Evolutionary conservation across 1,139 yeast genomes (phyloP), one percentile per base, ranked within the genome.

Genomic region (Blastobotrys buckinghamii): DNA sequence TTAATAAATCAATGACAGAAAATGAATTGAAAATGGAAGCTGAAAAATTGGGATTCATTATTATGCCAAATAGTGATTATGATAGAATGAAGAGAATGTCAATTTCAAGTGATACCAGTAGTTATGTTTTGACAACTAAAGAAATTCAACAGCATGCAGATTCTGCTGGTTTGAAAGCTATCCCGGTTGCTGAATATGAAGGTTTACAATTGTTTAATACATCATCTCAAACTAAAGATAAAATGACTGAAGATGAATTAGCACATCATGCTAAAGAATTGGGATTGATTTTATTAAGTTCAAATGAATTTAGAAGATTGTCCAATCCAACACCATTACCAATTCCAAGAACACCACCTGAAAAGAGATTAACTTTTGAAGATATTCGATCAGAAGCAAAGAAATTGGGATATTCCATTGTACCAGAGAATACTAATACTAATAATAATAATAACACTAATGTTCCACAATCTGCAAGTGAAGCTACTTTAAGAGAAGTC

Each of bases 11-110:
- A 33, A 46, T 24, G 34, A 29, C 34, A 36, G 57, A 53, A 8
- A 22, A n/a, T 12, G 48, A 56, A 17, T 36, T 59, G 37, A 51
- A 51, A 26, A 39, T 42, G 13, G 52, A 50, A 33, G 63, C 62
- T 1, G 53, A 50, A 32, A 47, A 49, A 42, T 58, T 72, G 39
- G 78, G 79, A 1, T 65, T 72, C 63, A 68, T 68, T 2, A 65
- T 72, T 4, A 47, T 77, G 5, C 55, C 64, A 8, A 50, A 53
- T 13, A 60, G 59, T 8, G 73, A 68, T 38, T 58, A 62, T 50
- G 56, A 63, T 22, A 13, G 20, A 15, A 20, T 32, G 36, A 35
- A 16, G 22, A 36, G 38, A 19, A 16, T 39, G 12, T 45, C 48
- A 8, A 16, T 40, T 22, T 35, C 49, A 7, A 44, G 48, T 2